Base-by-base conservation (phyloP, 192 early-diverging fungal species). In the Coemansia sp. region DNA sequence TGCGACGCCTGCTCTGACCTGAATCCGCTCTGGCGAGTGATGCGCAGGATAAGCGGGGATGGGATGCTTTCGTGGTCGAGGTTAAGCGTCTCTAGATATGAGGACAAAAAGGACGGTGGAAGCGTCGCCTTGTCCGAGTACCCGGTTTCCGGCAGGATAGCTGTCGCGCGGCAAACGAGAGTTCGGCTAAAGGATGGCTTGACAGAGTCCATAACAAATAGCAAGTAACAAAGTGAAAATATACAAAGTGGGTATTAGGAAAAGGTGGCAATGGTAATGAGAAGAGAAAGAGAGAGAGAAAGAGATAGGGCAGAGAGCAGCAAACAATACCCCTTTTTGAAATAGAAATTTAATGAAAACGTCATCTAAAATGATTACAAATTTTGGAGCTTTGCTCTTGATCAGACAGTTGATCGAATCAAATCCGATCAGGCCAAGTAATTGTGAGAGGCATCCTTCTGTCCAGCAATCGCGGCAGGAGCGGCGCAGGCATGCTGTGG, bases 21-120 rank as follows among this genome's bases (percentile, higher is more conserved):
- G 23, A 32, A 20, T 4, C 39, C 14, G 24, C 58, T 28, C 20
- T 47, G 59, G 1, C 18, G 27, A 10, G n/a, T 22, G 4, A 78
- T 54, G 4, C 70, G 67, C 30, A 78, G 62, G 29, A 69, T 69
- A n/a, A 78, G 34, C 11, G 75, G 75, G 4, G 70, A 78, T 1
- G 70, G 70, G 3, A 78, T 61, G 20, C 18, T 39, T 39, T 57
- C 55, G 9, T 34, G 4, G 55, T 57, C 20, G 3, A 51, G 16
- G 13, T 51, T 51, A 6, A 51, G 49, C 13, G 49, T 51, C 6
- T 51, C 49, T 19, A 51, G 22, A 25, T 25, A 51, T 6, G 49
- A 51, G 9, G 49, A 22, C 6, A 51, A 19, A 25, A 51, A 51
- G 6, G 49, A 23, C 22, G 53, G 16, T 9, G 24, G 27, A 27